These are phyloP conservation scores for Cladosporium sp. DNA, from an alignment of 2,329 filamentous ascomycete genomes.

Conservation along the genomic window DNA sequence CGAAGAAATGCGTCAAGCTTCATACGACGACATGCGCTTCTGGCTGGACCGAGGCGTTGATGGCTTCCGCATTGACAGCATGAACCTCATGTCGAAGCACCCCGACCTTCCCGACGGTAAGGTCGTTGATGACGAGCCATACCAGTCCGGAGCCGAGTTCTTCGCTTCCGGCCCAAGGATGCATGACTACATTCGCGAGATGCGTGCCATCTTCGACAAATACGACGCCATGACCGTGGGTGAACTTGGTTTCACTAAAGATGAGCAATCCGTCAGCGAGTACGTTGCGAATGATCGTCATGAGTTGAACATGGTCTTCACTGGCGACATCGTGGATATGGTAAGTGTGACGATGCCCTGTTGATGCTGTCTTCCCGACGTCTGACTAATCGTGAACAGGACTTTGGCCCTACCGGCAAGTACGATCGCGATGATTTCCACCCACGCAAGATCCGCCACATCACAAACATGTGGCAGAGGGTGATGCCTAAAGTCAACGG, in stretches of 20 bases:
- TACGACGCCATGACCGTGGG: conserved; percentile 49
- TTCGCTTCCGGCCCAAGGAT: conserved; percentile 34
- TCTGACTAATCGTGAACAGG: conserved; percentile 16
- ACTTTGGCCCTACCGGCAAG: conserved; percentile 37
- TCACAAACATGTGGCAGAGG: conserved; percentile 55
- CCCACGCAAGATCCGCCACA: conserved; percentile 43
- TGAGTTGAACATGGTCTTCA: conserved; percentile 67
- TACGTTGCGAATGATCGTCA: conserved; percentile 50
- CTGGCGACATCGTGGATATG: conserved; percentile 62
- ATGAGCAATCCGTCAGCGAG: conserved; percentile 47
- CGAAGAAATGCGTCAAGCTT: conserved; percentile 60
- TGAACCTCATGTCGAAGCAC: conserved; percentile 22
- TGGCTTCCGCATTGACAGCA: conserved; percentile 36
- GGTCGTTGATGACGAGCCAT: conserved; percentile 14
- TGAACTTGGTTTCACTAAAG: conserved; percentile 46
- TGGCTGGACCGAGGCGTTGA: conserved; percentile 70
- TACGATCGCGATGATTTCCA: conserved; percentile 50
- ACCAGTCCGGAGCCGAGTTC: conserved; percentile 17
- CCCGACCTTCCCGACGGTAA: conserved; percentile 19
- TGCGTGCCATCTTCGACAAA: conserved; percentile 40
- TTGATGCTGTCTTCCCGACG: conserved; percentile 36
- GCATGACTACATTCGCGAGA: conserved; percentile 45
- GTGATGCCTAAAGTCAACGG: conserved; percentile 56
- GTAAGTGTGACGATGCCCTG: conserved; percentile 22
- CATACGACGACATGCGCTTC: conserved; percentile 62